Percentiles rank a stretch among this genome's conserved stretches.
Conservation (phyloP, 2,329 filamentous ascomycete genomes). For the Cryphonectria parasitica region DNA sequence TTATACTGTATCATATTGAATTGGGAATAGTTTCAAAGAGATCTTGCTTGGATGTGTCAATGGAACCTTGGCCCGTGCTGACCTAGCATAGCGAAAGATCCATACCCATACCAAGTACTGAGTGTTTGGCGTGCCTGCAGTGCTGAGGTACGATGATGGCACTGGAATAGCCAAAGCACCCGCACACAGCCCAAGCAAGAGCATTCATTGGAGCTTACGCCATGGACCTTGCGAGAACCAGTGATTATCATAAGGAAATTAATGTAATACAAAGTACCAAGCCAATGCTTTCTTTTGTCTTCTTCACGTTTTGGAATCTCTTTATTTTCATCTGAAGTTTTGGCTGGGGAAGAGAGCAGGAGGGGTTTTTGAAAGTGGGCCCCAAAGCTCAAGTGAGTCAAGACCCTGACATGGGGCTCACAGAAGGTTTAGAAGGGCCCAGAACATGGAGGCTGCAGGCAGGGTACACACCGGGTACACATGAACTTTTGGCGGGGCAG, state of each 20-base stretch:
- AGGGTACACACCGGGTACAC: background rate
- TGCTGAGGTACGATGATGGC: too few relatives aligned
- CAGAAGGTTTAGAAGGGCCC: constrained; percentile 1
- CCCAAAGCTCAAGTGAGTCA: background rate
- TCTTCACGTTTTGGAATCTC: background rate
- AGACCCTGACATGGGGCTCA: background rate
- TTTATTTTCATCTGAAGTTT: background rate
- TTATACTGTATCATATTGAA: too few relatives aligned
- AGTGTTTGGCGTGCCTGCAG: too few relatives aligned
- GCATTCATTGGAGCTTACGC: background rate
- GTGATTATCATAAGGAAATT: background rate
- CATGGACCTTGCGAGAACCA: background rate
- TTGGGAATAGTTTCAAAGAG: background rate
- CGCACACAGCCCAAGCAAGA: background rate
- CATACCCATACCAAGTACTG: too few relatives aligned
- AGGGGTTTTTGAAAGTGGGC: background rate
- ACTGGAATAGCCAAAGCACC: background rate
- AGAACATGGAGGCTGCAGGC: background rate
- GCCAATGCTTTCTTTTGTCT: background rate
- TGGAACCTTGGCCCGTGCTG: background rate
- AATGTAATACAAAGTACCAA: background rate
- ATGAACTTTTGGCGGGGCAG: background rate
- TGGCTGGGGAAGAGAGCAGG: background rate
- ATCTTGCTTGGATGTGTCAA: background rate
- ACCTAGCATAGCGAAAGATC: background rate